Evolutionary conservation across 257 asterid genomes (phyloP), one percentile per base, ranked within the genome.

Genomic region (Solanum infundibuliforme): DNA sequence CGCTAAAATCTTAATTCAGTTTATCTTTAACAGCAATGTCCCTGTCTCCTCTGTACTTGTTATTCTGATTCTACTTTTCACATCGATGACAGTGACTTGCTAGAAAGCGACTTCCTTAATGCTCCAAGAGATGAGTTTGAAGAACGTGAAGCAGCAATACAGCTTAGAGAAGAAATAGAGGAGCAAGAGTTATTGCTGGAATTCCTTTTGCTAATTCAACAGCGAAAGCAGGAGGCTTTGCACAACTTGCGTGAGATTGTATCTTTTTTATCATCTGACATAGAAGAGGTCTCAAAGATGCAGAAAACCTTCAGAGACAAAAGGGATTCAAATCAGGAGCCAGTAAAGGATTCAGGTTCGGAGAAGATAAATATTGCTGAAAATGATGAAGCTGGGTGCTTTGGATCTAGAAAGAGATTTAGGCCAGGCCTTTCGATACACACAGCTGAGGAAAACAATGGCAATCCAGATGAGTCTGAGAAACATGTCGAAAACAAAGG

Each of bases 181-280:
- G 98, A 97, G 91, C 98, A 95, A 68, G 99, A 97, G 89, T 88
- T 94, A 91, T 87, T 97, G 87, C 94, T 97, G 86, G 98, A 97
- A 88, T 97, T 97, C 87, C 94, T 97, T 79, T 88, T 95, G 74
- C 91, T 94, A 52, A 90, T 93, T 55, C 98, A 94, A 82, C 99
- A 92, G 90, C 91, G 93, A 86, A 97, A 96, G 90, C 98, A 94
- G 76, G 99, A 96, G 83, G 92, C 91, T 7, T 93, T 94, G 2
- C 93, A 94, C 89, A 91, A 76, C 87, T 91, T 96, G 90, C 91
- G 90, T 7, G 98, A 96, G 88, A 93, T 92, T 16, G 87, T 95
- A 86, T 93, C 98, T 31, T 88, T 93, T 83, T 87, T 97, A 88
- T 90, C 98, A 66, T 93, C 97, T 20, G 99, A 97, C 89, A 90